These are phyloP conservation scores for Suhomyces chickasaworum DNA, from an alignment of 1,139 yeast species.

Conservation along the genomic window DNA sequence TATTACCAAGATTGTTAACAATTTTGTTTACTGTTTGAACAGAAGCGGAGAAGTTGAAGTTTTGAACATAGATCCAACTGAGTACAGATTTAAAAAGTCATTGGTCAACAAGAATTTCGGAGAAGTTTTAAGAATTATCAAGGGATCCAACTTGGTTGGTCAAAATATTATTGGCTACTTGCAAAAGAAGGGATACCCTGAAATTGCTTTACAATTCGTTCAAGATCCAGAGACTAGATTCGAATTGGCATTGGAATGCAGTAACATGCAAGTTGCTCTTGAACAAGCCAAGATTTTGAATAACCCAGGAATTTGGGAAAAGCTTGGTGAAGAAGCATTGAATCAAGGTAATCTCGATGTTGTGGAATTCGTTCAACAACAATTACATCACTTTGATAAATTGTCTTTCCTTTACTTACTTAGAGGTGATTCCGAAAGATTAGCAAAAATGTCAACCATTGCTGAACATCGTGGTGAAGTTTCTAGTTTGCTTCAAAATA, in stretches of 20 bases:
- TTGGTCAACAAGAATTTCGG: conserved; percentile 85
- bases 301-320: conserved; percentile 73
- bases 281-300: conserved; percentile 83
- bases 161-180: conserved; percentile 94
- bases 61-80: conserved; percentile 88
- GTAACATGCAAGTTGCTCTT: conserved; percentile 84
- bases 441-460: conserved; percentile 83
- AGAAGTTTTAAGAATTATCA: conserved; percentile 89
- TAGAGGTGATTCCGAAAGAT: conserved; percentile 76
- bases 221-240: conserved; percentile 95
- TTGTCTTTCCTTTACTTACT: conserved; percentile 83
- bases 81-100: conserved; percentile 93
- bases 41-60: conserved; percentile 85
- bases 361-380: conserved; percentile 88
- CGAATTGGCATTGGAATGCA: conserved; percentile 92
- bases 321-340: conserved; percentile 82
- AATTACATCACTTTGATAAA: conserved; percentile 82
- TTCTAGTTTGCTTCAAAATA: conserved; percentile 79
- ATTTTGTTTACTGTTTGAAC: conserved; percentile 75
- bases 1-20: conserved; percentile 70
- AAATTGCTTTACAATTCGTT: conserved; percentile 91
- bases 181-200: conserved; percentile 95
- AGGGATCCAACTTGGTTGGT: conserved; percentile 89
- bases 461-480: conserved; percentile 87
- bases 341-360: conserved; percentile 85